Base-by-base conservation (phyloP, 2,329 filamentous ascomycete genomes). In the Apiospora phragmitis region DNA sequence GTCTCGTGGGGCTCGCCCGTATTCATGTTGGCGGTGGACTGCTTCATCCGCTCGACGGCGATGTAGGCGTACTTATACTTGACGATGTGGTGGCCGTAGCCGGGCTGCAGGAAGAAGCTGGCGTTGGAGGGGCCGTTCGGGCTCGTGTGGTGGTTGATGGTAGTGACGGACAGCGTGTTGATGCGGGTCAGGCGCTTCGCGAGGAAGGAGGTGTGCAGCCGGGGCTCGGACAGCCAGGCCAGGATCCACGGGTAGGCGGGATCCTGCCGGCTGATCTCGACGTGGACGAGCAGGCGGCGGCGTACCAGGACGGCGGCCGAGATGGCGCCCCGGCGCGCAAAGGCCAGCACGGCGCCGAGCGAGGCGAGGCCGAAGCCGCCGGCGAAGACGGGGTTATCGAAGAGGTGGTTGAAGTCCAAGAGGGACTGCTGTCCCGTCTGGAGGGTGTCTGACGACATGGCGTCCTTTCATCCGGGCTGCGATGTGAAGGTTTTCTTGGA, bases 231-330 rank as follows among this genome's bases (percentile, higher is more conserved):
- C 80, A 99, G 93, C 95, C 96, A 99, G 74, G 95, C 92, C 12
- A 99, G 87, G 55, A 99, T 90, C 95, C 95, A 98, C 51, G 91
- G 91, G 80, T 98, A 99, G 1, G 95, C 95, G 62, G 94, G 91
- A 82, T 99, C 96, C 77, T 95, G 93, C 79, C 94, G 93, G 81
- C 93, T 95, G 81, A 99, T 97, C 82, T 99, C 96, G 77, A 99
- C 91, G 77, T 98, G 94, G 76, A 98, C 94, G 41, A 99, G 90
- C 83, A 99, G 90, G 67, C 95, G 93, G 69, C 92, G 91, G 67
- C 94, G 93, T 71, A 97, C 83, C 70, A 97, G 86, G 59, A 89
- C 88, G n/a, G 92, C 91, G 69, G 90, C 90, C 76, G 90, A 86
- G 72, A 95, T 89, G 71, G 93, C 81, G 43, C 93, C 93, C 78